phyloP scores from a whole-genome alignment of 2,329 filamentous ascomycete genomes.

The Penicillium sp. region DNA sequence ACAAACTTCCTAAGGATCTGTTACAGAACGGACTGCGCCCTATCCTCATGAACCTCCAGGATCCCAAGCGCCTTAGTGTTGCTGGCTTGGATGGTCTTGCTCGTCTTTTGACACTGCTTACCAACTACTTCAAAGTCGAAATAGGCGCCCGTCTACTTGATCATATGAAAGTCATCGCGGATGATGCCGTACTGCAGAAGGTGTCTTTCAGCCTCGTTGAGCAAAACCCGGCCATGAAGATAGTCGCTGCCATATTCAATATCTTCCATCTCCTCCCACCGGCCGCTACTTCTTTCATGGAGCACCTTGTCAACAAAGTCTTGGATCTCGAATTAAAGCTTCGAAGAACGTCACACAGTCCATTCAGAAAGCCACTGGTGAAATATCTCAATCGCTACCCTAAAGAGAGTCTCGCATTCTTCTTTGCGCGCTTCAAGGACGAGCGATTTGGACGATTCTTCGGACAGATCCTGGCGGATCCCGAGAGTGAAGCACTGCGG shows the following conservation, averaged over 20 bases:
- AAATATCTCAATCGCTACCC: constrained; percentile 93
- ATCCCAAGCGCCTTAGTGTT: constrained; percentile 84
- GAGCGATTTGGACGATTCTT: constrained; percentile 87
- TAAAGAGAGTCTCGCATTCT: constrained; percentile 78
- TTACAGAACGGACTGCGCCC: constrained; percentile 91
- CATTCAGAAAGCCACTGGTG: constrained; percentile 85
- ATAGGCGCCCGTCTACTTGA: constrained; percentile 92
- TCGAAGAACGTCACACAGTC: constrained; percentile 82
- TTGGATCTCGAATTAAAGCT: constrained; percentile 82
- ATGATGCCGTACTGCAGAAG: constrained; percentile 75
- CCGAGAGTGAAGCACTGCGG: constrained; percentile 71
- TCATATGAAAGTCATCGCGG: constrained; percentile 87
- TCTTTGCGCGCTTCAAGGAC: constrained; percentile 77
- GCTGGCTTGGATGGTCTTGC: constrained; percentile 89
- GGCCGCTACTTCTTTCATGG: constrained; percentile 87
- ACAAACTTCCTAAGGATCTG: constrained; percentile 91
- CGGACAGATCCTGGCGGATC: constrained; percentile 77
- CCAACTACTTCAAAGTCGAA: constrained; percentile 98
- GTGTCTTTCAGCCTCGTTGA: constrained; percentile 95
- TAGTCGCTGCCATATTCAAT: constrained; percentile 91
- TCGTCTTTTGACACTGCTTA: constrained; percentile 82
- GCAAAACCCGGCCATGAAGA: constrained; percentile 88
- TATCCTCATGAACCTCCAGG: constrained; percentile 94
- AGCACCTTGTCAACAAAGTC: constrained; percentile 84
- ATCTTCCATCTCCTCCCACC: constrained; percentile 95